Conservation (phyloP, 768 basidiomycete genomes). For the Psilocybe sp. region DNA sequence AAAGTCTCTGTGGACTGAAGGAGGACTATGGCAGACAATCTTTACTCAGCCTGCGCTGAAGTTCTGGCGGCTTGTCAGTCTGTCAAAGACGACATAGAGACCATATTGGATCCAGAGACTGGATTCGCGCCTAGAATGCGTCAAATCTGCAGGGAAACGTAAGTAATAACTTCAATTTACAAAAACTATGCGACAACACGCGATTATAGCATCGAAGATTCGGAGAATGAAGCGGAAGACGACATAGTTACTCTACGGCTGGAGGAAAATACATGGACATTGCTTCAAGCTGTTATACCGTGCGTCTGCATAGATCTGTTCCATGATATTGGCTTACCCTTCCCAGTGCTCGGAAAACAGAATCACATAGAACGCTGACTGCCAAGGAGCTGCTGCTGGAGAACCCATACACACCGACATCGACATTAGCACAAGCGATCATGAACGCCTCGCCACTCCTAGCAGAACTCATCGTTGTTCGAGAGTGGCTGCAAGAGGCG, state of each 20-base stretch:
- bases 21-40: constrained; percentile 40
- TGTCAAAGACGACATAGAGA: constrained; percentile 52
- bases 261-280: constrained; percentile 80
- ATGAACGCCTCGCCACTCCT: constrained; percentile 67
- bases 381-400: constrained; percentile 55
- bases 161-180: constrained; percentile 18
- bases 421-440: constrained; percentile 71
- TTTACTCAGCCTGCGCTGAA: constrained; percentile 68
- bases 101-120: constrained; percentile 59
- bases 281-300: constrained; percentile 78
- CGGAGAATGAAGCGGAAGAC: constrained; percentile 42
- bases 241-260: constrained; percentile 64
- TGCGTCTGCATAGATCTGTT: constrained; percentile 32
- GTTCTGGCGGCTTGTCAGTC: constrained; percentile 61
- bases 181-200: background rate
- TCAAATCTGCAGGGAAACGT: constrained; percentile 56
- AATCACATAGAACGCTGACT: constrained; percentile 41
- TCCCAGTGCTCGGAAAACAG: constrained; percentile 66
- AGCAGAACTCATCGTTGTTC: constrained; percentile 73
- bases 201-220: constrained; percentile 46
- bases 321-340: background rate
- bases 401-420: constrained; percentile 83
- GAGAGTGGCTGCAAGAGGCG: constrained; percentile 87
- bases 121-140: constrained; percentile 71
- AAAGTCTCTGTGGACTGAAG: background rate